Percentiles rank a stretch among this genome's conserved stretches.
Conservation (phyloP, 1,284 basidiomycete genomes). For the Entoloma clypeatum region DNA sequence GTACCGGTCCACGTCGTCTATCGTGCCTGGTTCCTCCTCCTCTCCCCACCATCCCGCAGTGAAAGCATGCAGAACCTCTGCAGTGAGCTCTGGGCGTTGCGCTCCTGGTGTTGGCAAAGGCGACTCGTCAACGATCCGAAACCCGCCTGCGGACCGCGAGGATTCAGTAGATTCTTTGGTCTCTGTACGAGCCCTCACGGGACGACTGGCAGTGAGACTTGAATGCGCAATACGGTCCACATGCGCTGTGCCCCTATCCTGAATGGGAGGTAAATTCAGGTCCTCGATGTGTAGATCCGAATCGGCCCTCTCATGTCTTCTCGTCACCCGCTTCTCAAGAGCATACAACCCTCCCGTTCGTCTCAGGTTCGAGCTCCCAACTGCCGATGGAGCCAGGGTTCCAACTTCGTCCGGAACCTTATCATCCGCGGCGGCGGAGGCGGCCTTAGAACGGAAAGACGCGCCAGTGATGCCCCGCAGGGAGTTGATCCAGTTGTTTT, state of each 20-base stretch:
- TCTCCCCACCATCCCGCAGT: constrained; percentile 12
- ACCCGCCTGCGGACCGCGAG: constrained; percentile 18
- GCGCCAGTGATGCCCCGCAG: constrained; percentile 24
- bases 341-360: neutral
- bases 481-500: constrained; percentile 29
- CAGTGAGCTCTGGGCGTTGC: constrained; percentile 5
- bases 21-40: too few relatives aligned
- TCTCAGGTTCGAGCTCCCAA: neutral
- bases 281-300: constrained; percentile 21
- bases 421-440: neutral
- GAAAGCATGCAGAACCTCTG: too few relatives aligned
- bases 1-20: constrained; percentile 15
- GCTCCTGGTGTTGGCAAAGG: constrained; percentile 18
- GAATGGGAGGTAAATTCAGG: constrained; percentile 7
- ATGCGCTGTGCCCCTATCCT: constrained; percentile 6
- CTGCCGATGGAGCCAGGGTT: neutral
- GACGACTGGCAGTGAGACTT: constrained; percentile 1
- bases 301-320: constrained; percentile 19
- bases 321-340: constrained; percentile 7
- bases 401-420: constrained; percentile 7
- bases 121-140: constrained; percentile 28
- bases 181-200: constrained; percentile 7
- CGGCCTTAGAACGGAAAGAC: constrained; percentile 11
- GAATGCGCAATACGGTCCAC: neutral
- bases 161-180: constrained; percentile 11